These are phyloP conservation scores for Penicilliopsis zonata DNA, from an alignment of 495 filamentous ascomycete genomes.

Conservation along the genomic window DNA sequence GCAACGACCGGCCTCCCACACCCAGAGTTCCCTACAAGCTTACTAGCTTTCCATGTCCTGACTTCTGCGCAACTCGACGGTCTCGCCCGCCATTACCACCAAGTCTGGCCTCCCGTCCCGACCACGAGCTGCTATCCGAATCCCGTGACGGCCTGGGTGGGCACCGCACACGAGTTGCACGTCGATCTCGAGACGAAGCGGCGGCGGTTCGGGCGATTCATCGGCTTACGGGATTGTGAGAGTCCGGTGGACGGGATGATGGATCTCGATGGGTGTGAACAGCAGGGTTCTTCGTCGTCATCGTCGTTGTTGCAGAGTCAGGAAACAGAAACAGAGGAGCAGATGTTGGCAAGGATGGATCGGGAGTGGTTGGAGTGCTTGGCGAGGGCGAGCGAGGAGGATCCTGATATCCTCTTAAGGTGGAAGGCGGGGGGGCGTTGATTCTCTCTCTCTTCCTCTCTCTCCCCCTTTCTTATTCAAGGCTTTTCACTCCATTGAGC, in stretches of 20 bases:
- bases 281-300: too few relatives aligned
- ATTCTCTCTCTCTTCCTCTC: not conserved
- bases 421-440: slow-evolving; percentile 1
- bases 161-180: slow-evolving; percentile 9
- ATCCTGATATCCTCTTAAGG: not conserved
- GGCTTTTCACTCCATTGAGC: too few relatives aligned
- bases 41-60: slow-evolving; percentile 65
- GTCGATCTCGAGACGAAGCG: slow-evolving; percentile 46
- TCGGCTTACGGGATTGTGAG: slow-evolving; percentile 53
- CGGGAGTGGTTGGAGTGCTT: slow-evolving; percentile 17
- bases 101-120: slow-evolving; percentile 40
- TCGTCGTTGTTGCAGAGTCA: too few relatives aligned
- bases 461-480: too few relatives aligned
- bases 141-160: slow-evolving; percentile 29
- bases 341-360: slow-evolving; percentile 13
- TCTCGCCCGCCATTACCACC: slow-evolving; percentile 67
- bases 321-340: slow-evolving; percentile 2
- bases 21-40: slow-evolving; percentile 50
- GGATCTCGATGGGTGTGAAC: slow-evolving; percentile 15
- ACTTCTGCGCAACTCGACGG: slow-evolving; percentile 56
- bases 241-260: slow-evolving; percentile 10
- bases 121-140: slow-evolving; percentile 53
- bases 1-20: slow-evolving; percentile 45
- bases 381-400: slow-evolving; percentile 17
- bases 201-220: slow-evolving; percentile 49